Percentiles rank a stretch among this genome's conserved stretches.
phyloP scores from a whole-genome alignment of 2,329 filamentous ascomycete species.

The Cordyceps cateniannulata region DNA sequence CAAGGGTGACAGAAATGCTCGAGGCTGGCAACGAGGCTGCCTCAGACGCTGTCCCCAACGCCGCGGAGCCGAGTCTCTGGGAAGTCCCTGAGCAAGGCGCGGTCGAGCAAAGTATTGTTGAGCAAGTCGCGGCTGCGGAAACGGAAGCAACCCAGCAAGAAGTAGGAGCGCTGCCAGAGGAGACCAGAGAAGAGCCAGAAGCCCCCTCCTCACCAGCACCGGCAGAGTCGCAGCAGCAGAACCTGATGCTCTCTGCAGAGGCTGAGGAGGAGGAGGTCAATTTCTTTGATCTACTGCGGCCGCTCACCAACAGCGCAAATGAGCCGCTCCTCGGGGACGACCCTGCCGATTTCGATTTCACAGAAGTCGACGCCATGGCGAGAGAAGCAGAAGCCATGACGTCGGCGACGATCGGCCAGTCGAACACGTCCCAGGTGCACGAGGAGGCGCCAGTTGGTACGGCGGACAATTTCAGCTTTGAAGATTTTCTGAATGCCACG shows the following conservation, averaged over 20 bases:
- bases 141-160: neutral
- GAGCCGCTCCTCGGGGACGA: neutral
- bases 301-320: neutral
- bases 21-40: neutral
- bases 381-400: neutral
- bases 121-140: neutral
- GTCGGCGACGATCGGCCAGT: neutral
- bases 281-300: neutral
- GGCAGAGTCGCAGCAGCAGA: neutral
- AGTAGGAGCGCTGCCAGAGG: neutral
- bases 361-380: neutral
- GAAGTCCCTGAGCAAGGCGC: neutral
- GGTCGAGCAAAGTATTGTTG: too few species aligned
- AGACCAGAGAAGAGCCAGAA: neutral
- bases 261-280: neutral
- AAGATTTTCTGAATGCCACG: neutral
- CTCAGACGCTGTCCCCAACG: neutral
- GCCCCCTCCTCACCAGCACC: neutral
- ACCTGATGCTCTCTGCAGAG: neutral
- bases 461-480: neutral
- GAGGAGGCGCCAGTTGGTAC: neutral
- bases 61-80: neutral
- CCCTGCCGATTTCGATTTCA: neutral
- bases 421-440: neutral
- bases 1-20: too few species aligned